These are phyloP conservation scores for Cyclocybe aegerita DNA, from an alignment of 768 basidiomycete species.

Conservation along the genomic window DNA sequence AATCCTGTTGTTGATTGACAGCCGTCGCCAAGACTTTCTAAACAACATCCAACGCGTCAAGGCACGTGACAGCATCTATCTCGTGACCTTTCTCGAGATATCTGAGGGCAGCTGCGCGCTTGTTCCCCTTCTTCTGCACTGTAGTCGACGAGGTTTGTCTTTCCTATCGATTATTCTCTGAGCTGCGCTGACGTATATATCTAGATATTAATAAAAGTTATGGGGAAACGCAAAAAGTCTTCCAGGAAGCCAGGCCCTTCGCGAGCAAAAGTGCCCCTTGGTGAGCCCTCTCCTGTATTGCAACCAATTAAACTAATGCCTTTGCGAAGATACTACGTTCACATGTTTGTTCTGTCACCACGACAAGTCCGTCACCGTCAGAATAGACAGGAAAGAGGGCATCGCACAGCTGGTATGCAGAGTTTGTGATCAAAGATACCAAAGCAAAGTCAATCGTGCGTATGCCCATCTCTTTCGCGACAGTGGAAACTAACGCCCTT, in stretches of 20 bases:
- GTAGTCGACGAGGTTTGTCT: too few relatives aligned
- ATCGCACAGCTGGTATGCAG: slow-evolving; percentile 78
- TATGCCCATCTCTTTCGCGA: slow-evolving; percentile 7
- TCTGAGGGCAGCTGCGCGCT: too few relatives aligned
- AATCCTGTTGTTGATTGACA: slow-evolving; percentile 11
- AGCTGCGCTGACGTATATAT: background rate
- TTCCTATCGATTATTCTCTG: too few relatives aligned
- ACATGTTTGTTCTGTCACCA: slow-evolving; percentile 90
- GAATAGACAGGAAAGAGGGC: slow-evolving; percentile 84
- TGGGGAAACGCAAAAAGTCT: slow-evolving; percentile 93
- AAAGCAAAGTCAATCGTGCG: slow-evolving; percentile 83
- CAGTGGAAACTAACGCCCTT: slow-evolving; percentile 1
- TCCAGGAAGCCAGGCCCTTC: slow-evolving; percentile 75
- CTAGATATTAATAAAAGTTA: slow-evolving; percentile 24
- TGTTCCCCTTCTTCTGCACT: too few relatives aligned
- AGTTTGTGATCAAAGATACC: slow-evolving; percentile 85
- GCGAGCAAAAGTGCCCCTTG: slow-evolving; percentile 69
- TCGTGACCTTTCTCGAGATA: too few relatives aligned
- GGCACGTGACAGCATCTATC: too few relatives aligned
- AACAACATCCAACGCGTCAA: too few relatives aligned
- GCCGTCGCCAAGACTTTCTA: too few relatives aligned
- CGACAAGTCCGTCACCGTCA: slow-evolving; percentile 84
- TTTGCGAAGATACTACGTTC: slow-evolving; percentile 68
- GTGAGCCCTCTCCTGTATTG: slow-evolving; percentile 36
- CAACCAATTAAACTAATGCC: background rate